Evolutionary conservation across 371 early-diverging fungal species (phyloP).

Genomic region (Mortierella sp.): DNA sequence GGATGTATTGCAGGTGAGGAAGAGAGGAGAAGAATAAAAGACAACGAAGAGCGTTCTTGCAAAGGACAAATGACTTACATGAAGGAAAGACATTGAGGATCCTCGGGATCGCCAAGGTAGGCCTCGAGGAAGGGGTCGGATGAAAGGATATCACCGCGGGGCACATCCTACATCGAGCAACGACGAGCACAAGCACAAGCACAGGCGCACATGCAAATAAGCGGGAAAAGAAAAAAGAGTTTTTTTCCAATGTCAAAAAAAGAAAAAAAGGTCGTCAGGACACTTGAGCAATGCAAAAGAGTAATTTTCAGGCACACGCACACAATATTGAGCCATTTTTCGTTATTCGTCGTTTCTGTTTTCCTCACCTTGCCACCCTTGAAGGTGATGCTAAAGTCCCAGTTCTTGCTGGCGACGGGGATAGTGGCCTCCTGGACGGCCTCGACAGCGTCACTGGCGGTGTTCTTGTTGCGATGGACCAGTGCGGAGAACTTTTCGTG

Average conservation of each 20-base stretch:
- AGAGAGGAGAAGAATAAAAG: constrained; percentile 1
- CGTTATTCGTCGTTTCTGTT: background rate
- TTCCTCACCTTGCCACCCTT: constrained; percentile 32
- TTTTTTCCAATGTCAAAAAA: background rate
- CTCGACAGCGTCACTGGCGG: constrained; percentile 10
- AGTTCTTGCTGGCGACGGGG: constrained; percentile 26
- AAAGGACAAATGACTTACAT: constrained; percentile 19
- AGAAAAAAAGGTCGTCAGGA: background rate
- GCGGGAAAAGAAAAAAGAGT: background rate
- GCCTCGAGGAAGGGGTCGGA: constrained; percentile 53
- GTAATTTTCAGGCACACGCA: constrained; percentile 3
- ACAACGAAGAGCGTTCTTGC: background rate
- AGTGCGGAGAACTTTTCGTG: constrained; percentile 17
- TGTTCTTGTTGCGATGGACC: constrained; percentile 13
- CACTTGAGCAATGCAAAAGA: background rate
- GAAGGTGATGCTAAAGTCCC: constrained; percentile 44
- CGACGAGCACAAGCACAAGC: background rate
- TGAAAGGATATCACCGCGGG: constrained; percentile 43
- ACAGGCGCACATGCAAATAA: background rate
- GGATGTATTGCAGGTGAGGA: constrained; percentile 13
- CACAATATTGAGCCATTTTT: background rate
- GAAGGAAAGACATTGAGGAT: constrained; percentile 20
- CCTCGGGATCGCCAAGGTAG: constrained; percentile 35
- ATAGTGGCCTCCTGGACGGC: constrained; percentile 1
- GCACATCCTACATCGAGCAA: constrained; percentile 23